Base-by-base conservation (phyloP, 73 alveolate species). In the Paraurostyla sp. region DNA sequence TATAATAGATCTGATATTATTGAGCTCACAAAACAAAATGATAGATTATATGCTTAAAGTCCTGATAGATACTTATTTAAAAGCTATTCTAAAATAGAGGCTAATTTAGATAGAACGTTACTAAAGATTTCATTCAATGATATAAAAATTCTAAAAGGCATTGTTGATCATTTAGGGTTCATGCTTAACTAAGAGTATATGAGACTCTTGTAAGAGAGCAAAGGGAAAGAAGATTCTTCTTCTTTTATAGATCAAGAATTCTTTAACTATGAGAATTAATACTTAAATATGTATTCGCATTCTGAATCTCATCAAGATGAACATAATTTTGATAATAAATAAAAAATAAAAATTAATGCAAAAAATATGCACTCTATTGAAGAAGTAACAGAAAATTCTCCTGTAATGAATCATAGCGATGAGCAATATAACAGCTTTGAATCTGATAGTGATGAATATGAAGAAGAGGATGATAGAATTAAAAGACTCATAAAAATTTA, bases 91-190 rank as follows among this genome's bases (percentile, higher is more conserved):
- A 76, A 49, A 46, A 36, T 56, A 4, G 94, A 88, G 43, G 82
- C 82, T 35, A 78, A 57, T 29, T 35, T 88, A 23, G 94, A 88
- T 25, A 35, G 78, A 33, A 68, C 87, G 54, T 35, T 62, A 29
- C 83, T 87, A 7, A 73, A 87, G 42, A 73, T 87, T 0, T 87
- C 93, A 9, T 71, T 87, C 48, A 87, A 75, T 51, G 89, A 87
- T 63, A 11, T 87, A 2, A 18, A 49, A 40, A 76, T 87, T 22
- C 41, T 87, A 20, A 87, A 75, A 43, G 89, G 89, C 22, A 87
- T 80, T n/a, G 60, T 54, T 7, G 89, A 78, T 54, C 89, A 78
- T 52, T 43, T 78, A 0, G 60, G 78, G 20, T 51, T 51, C 46
- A 78, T 78, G 89, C 89, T 78, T 9, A 78, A 78, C 33, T 25